Evolutionary conservation across 441 rosid species (phyloP).

Genomic region (Adansonia gregorii): DNA sequence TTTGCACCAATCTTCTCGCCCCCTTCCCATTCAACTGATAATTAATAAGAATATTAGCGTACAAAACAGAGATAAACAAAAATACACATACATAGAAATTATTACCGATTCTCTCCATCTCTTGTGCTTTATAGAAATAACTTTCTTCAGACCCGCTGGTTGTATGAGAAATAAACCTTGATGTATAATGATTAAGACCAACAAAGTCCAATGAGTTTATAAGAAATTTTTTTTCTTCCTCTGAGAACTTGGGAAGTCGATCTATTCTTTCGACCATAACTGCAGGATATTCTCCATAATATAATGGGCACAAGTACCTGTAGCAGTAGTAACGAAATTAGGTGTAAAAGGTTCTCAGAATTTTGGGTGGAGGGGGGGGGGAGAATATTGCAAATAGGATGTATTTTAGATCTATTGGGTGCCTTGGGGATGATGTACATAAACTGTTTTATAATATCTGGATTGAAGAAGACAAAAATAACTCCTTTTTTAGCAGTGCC

Average conservation of each 20-base stretch:
- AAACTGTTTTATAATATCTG: background rate
- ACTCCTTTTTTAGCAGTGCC: background rate
- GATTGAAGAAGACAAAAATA: background rate
- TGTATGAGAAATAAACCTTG: constrained; percentile 58
- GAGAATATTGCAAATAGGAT: background rate
- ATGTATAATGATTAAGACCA: constrained; percentile 69
- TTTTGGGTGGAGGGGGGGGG: background rate
- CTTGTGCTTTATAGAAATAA: constrained; percentile 49
- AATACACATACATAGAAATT: background rate
- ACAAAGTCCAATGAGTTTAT: constrained; percentile 54
- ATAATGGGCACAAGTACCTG: constrained; percentile 69
- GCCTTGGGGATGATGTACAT: background rate
- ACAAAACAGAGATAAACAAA: background rate
- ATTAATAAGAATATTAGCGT: constrained; percentile 23
- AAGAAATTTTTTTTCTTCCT: constrained; percentile 56
- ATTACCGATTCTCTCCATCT: constrained; percentile 54
- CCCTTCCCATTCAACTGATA: constrained; percentile 62
- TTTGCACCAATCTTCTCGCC: constrained; percentile 68
- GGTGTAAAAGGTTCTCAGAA: background rate
- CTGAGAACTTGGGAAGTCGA: constrained; percentile 58
- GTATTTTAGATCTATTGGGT: constrained; percentile 14
- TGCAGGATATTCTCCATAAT: constrained; percentile 66
- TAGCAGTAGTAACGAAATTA: background rate
- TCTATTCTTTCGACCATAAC: constrained; percentile 53
- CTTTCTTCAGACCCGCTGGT: constrained; percentile 37